Conservation (phyloP, 208 protist genomes). For the Leishmania major region DNA sequence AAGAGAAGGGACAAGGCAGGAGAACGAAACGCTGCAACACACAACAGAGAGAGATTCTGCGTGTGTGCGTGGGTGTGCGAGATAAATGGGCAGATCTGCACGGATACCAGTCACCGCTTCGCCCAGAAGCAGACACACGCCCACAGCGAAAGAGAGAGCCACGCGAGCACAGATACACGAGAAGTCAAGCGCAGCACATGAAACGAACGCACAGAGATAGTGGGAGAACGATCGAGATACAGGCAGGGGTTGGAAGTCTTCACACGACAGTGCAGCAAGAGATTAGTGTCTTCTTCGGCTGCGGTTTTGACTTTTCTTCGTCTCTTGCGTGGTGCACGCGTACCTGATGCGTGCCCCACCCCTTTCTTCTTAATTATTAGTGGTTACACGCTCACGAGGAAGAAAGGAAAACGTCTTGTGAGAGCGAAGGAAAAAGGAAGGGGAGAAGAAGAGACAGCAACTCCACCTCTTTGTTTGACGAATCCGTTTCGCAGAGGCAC, state of each 20-base stretch:
- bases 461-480: neutral
- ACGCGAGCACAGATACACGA: neutral
- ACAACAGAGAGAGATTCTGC: neutral
- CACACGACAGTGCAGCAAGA: neutral
- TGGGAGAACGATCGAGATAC: neutral
- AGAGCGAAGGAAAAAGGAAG: neutral
- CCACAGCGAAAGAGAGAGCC: neutral
- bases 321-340: neutral
- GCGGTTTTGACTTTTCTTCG: neutral
- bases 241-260: neutral
- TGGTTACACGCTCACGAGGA: neutral
- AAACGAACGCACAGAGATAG: neutral
- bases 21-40: neutral
- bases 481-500: neutral
- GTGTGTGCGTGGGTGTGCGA: neutral
- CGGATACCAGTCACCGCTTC: neutral
- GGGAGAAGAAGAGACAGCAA: neutral
- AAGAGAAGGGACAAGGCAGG: neutral
- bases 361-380: neutral
- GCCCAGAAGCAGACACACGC: neutral
- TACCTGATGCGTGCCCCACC: neutral
- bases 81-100: neutral
- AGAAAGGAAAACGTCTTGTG: neutral
- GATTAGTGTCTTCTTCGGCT: neutral
- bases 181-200: neutral